Conservation (phyloP, 805 yeast species). For the Maudiozyma saulgeensis region DNA sequence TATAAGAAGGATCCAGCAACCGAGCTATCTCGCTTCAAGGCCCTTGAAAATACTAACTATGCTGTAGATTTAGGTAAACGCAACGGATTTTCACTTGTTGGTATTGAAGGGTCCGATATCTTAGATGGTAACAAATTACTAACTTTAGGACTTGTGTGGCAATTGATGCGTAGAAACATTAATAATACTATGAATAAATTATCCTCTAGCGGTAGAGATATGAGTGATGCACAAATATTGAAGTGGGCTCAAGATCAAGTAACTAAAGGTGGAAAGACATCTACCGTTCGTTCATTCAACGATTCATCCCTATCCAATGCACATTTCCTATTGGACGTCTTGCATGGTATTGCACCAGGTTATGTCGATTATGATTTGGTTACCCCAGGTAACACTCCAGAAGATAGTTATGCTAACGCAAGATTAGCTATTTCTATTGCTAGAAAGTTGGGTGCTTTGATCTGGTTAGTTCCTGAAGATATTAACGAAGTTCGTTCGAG, state of each 20-base stretch:
- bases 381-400: conserved; percentile 66
- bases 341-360: conserved; percentile 93
- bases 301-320: conserved; percentile 72
- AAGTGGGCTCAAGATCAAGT: conserved; percentile 90
- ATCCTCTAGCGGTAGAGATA: conserved; percentile 61
- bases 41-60: conserved; percentile 93
- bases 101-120: conserved; percentile 96
- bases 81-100: conserved; percentile 86
- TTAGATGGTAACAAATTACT: conserved; percentile 85
- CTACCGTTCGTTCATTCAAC: conserved; percentile 71
- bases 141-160: conserved; percentile 94
- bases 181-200: conserved; percentile 69
- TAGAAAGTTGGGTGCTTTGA: conserved; percentile 92
- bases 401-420: conserved; percentile 88
- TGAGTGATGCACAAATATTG: conserved; percentile 78
- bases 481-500: conserved; percentile 92
- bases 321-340: conserved; percentile 76
- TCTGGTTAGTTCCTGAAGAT: conserved; percentile 99
- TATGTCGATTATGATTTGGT: conserved; percentile 95
- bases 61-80: conserved; percentile 96
- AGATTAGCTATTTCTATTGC: conserved; percentile 96
- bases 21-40: conserved; percentile 84
- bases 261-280: conserved; percentile 69
- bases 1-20: conserved; percentile 67
- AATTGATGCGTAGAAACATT: conserved; percentile 94